Evolutionary conservation across 139 green algal species (phyloP), one percentile per base, ranked within the genome.

Genomic region (Volvox reticuliferus): DNA sequence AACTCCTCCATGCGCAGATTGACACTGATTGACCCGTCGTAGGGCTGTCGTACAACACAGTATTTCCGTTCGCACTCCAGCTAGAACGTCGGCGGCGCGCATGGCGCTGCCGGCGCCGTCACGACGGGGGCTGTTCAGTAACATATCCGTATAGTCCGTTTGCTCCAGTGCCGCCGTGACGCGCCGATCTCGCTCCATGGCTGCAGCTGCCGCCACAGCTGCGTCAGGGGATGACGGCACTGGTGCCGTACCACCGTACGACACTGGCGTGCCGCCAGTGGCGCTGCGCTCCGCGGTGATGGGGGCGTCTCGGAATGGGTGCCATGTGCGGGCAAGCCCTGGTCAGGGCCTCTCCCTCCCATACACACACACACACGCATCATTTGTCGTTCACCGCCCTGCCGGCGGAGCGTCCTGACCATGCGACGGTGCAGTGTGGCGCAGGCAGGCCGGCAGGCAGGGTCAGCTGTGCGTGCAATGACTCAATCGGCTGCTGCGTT

Each of bases 1-100:
- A 98, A 96, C 75, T 96, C 91, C 89, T 98, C 96, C 5, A 93
- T 85, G 26, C 94, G 92, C 75, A 96, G 85, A 65, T 55, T 84
- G 9, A 9, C 44, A 55, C 18, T 87, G 24, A 76, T 92, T 88
- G 12, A 95, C 22, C 30, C 76, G 9, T 68, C 65, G n/a, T n/a
- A 20, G 36, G 21, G 20, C 28, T n/a, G 75, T 81, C 75, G 71
- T 81, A 55, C 75, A 18, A n/a, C n/a, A 68, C 33, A 18, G 28
- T 30, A 61, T 35, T 18, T 84, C 28, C 37, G 44, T 55, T 26
- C 79, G 76, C 67, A 93, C 90, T 13, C 22, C 86, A 26, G 77
- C 78, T 20, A 96, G 86, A 77, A 81, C 93, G 36, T 80, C 79
- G 28, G 93, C 94, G 13, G 94, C 89, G 62, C 94, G 79, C 5